phyloP scores from a whole-genome alignment of 495 filamentous ascomycete species.

The Diplogelasinospora grovesii region DNA sequence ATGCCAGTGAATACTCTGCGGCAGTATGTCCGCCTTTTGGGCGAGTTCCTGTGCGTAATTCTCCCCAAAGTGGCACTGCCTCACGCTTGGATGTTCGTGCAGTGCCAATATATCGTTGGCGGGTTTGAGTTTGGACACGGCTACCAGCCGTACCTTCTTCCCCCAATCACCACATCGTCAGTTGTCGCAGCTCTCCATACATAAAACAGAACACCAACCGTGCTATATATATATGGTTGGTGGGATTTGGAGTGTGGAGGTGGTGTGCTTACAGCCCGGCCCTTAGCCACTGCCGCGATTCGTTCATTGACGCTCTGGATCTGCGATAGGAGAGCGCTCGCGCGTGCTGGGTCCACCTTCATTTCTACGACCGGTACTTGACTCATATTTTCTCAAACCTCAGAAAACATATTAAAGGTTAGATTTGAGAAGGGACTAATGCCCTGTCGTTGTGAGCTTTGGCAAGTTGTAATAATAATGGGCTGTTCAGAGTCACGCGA shows the following conservation, averaged over 20 bases:
- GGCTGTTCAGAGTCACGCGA: no score
- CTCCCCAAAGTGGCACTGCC: slow-evolving; percentile 90
- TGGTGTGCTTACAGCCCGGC: slow-evolving; percentile 41
- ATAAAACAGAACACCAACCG: no score
- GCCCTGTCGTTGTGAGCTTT: no score
- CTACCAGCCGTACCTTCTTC: slow-evolving; percentile 70
- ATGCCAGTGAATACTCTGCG: slow-evolving; percentile 78
- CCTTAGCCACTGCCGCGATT: slow-evolving; percentile 38
- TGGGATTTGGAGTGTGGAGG: no score
- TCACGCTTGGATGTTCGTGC: slow-evolving; percentile 48
- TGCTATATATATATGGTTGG: no score
- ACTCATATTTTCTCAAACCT: slow-evolving; percentile 21
- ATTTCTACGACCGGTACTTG: slow-evolving; percentile 42
- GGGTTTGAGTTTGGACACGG: slow-evolving; percentile 92
- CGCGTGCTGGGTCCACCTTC: slow-evolving; percentile 47
- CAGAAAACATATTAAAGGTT: no score
- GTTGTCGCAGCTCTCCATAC: background rate
- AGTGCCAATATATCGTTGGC: slow-evolving; percentile 81
- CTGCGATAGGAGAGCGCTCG: slow-evolving; percentile 39
- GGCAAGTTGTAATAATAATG: no score
- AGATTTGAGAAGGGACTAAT: no score
- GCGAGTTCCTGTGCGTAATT: slow-evolving; percentile 93
- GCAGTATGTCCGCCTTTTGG: slow-evolving; percentile 76
- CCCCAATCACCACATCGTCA: background rate
- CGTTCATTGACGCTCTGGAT: slow-evolving; percentile 40